Evolutionary conservation across 805 yeast genomes (phyloP).

Genomic region (Kazachstania viticola): DNA sequence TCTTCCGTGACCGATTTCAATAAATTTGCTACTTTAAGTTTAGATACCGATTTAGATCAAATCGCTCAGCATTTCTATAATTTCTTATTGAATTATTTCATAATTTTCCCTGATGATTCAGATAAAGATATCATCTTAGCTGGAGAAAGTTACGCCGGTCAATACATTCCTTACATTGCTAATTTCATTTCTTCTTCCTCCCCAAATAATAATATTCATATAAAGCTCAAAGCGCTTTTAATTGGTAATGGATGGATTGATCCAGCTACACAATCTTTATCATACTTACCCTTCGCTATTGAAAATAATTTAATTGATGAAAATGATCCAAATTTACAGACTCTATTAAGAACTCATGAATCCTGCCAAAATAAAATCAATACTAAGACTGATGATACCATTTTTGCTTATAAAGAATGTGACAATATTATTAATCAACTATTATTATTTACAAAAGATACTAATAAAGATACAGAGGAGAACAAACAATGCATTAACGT

Average conservation of each 20-base stretch:
- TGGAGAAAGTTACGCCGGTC: slow-evolving; percentile 97
- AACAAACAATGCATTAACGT: slow-evolving; percentile 55
- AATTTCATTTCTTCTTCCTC: slow-evolving; percentile 32
- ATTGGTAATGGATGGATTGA: slow-evolving; percentile 95
- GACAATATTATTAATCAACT: slow-evolving; percentile 28
- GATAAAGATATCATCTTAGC: slow-evolving; percentile 62
- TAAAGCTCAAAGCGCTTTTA: slow-evolving; percentile 50
- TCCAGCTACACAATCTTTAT: slow-evolving; percentile 72
- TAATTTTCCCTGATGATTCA: slow-evolving; percentile 61
- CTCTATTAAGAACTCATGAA: slow-evolving; percentile 40
- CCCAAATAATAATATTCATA: background rate
- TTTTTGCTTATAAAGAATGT: slow-evolving; percentile 31
- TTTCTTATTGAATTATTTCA: slow-evolving; percentile 57
- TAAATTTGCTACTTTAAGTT: background rate
- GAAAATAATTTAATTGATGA: slow-evolving; percentile 43
- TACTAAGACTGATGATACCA: slow-evolving; percentile 8
- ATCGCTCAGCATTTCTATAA: slow-evolving; percentile 51
- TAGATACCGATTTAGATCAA: slow-evolving; percentile 12
- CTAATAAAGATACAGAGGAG: slow-evolving; percentile 17
- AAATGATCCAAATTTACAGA: slow-evolving; percentile 30
- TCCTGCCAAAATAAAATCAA: slow-evolving; percentile 46
- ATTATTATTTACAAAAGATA: slow-evolving; percentile 14
- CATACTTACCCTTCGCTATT: slow-evolving; percentile 62
- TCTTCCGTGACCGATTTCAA: slow-evolving; percentile 37
- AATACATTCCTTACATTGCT: slow-evolving; percentile 85